Evolutionary conservation across 495 filamentous ascomycete genomes (phyloP).

Genomic region (Astrothelium subdiscretum): DNA sequence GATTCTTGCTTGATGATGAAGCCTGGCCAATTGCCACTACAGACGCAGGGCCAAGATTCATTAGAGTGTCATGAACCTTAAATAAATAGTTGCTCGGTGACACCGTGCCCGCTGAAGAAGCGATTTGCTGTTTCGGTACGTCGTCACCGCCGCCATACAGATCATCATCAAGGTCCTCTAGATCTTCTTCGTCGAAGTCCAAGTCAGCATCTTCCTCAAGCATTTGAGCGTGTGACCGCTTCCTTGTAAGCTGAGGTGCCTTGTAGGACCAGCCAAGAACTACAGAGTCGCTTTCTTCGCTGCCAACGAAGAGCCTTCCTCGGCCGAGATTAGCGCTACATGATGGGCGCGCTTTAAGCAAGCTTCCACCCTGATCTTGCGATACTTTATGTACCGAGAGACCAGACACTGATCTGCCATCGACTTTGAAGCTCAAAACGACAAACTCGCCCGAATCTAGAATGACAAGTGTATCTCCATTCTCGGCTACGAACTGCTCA

Average conservation of each 20-base stretch:
- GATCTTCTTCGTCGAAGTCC: conserved; percentile 38
- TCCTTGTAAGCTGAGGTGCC: conserved; percentile 33
- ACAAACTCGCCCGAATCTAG: conserved; percentile 65
- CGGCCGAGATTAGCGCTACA: conserved; percentile 55
- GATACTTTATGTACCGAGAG: conserved; percentile 54
- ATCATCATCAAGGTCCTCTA: conserved; percentile 49
- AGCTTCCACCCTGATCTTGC: conserved; percentile 43
- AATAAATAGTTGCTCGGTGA: conserved; percentile 55
- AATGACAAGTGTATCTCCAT: conserved; percentile 73
- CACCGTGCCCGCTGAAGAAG: conserved; percentile 22
- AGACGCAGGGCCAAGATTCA: conserved; percentile 66
- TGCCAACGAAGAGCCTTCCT: conserved; percentile 73
- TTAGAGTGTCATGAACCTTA: conserved; percentile 60
- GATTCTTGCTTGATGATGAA: neutral
- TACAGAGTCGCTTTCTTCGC: conserved; percentile 70
- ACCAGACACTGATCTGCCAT: conserved; percentile 87
- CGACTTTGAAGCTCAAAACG: conserved; percentile 70
- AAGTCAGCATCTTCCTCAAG: conserved; percentile 23
- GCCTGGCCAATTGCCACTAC: conserved; percentile 50
- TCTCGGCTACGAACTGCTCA: conserved; percentile 59
- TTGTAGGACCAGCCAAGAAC: conserved; percentile 68
- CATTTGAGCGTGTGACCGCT: conserved; percentile 34
- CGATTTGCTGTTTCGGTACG: conserved; percentile 19
- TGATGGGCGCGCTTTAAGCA: conserved; percentile 54
- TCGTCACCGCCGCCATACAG: conserved; percentile 45